Evolutionary conservation across 352 stramenopile species (phyloP).

Genomic region (Pythium plurisporium): DNA sequence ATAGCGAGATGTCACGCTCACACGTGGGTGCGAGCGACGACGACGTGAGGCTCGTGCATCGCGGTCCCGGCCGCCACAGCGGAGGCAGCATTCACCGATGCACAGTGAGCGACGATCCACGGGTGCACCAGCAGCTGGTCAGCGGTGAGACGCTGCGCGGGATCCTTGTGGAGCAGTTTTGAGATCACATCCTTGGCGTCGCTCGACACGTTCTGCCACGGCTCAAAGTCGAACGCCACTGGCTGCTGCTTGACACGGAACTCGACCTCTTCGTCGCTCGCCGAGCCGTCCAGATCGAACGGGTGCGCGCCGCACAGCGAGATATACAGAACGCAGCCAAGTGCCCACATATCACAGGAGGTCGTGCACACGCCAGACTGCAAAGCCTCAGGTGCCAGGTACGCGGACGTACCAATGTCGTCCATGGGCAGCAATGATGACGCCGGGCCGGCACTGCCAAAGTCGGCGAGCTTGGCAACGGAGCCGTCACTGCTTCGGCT

Average conservation of each 20-base stretch:
- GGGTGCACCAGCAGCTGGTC: slow-evolving; percentile 90
- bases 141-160: slow-evolving; percentile 76
- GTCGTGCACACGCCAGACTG: slow-evolving; percentile 46
- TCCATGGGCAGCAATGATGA: slow-evolving; percentile 29
- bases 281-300: slow-evolving; percentile 87
- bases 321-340: slow-evolving; percentile 94
- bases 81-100: neutral
- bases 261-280: slow-evolving; percentile 84
- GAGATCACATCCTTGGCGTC: slow-evolving; percentile 89
- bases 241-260: slow-evolving; percentile 53
- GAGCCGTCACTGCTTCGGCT: slow-evolving; percentile 13
- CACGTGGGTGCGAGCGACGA: neutral
- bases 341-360: slow-evolving; percentile 73
- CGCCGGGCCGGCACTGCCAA: slow-evolving; percentile 67
- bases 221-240: slow-evolving; percentile 47
- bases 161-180: slow-evolving; percentile 84
- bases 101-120: slow-evolving; percentile 60
- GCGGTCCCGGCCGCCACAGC: slow-evolving; percentile 14
- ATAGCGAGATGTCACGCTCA: slow-evolving; percentile 4
- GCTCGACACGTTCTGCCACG: slow-evolving; percentile 69
- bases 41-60: neutral
- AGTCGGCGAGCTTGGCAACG: slow-evolving; percentile 71
- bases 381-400: slow-evolving; percentile 63
- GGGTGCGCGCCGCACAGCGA: slow-evolving; percentile 90
- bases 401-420: slow-evolving; percentile 70